Base-by-base conservation (phyloP, 2,329 filamentous ascomycete species). In the Colletotrichum tofieldiae region DNA sequence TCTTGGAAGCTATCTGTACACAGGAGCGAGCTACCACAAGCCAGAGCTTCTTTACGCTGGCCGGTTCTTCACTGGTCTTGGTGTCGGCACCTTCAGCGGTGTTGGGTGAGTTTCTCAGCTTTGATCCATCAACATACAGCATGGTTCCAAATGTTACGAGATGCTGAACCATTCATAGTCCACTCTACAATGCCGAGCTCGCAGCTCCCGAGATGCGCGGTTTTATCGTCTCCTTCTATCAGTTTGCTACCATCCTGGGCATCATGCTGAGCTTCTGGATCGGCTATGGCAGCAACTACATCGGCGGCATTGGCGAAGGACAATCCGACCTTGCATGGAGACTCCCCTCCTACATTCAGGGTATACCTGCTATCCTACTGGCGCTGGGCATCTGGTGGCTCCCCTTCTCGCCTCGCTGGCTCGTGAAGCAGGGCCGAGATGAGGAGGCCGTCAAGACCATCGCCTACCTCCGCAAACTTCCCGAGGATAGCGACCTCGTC, bases 121-220 rank as follows among this genome's bases (percentile, higher is more conserved):
- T 3, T 14, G 5, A 11, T 35, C 9, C 43, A 8, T 43, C 16
- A 1, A 1, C 4, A 8, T 43, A 20, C 43, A 61, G 29, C n/a
- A 26, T 6, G 5, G 4, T 11, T 0, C 3, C 11, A 5, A 2
- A 16, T 8, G 0, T 3, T 29, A n/a, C 56, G 7, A 3, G 8
- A 55, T 18, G 49, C 62, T 65, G 16, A 64, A 26, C 37, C 6
- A 11, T 29, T 35, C 2, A 18, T 39, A 75, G 78, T 8, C 85
- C 86, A 1, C 75, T 87, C 0, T 88, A 88, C 76, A 86, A 86
- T 59, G 84, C 86, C 35, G 88, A 90, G 76, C 81, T 86, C 6
- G 86, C 88, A 1, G 86, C 90, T 12, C 91, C 91, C 1, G 91
- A 93, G 78, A 86, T 93, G n/a, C 85, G 92, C 68, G 92, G 91